Percentiles rank a stretch among this genome's conserved stretches.
Evolutionary conservation across 306 rosid genomes (phyloP).

Genomic region (Datisca glomerata): DNA sequence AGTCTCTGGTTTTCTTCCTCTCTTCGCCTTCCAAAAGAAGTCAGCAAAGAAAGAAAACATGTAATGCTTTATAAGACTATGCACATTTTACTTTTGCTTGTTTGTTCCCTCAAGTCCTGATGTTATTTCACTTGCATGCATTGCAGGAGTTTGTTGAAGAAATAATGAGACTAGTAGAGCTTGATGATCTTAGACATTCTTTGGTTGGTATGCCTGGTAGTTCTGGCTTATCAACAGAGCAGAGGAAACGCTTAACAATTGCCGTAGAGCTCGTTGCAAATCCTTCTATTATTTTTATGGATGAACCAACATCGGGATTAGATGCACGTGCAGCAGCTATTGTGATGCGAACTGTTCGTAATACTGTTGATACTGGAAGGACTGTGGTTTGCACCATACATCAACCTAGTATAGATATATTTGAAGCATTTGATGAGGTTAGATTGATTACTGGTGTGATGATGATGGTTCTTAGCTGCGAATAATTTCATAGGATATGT

Average conservation of each 20-base stretch:
- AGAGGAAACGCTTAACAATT: slow-evolving; percentile 76
- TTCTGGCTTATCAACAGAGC: slow-evolving; percentile 85
- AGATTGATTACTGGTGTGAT: background rate
- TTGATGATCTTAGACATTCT: slow-evolving; percentile 53
- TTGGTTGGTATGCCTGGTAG: slow-evolving; percentile 87
- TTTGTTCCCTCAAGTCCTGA: slow-evolving; percentile 1
- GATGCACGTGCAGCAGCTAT: slow-evolving; percentile 95
- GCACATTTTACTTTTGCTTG: slow-evolving; percentile 2
- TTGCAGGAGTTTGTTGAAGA: slow-evolving; percentile 78
- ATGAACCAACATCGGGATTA: slow-evolving; percentile 91
- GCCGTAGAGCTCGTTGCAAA: slow-evolving; percentile 95
- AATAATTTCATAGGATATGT: background rate
- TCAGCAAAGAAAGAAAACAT: slow-evolving; percentile 36
- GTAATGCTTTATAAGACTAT: slow-evolving; percentile 21
- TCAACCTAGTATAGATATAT: slow-evolving; percentile 83
- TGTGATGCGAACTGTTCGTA: slow-evolving; percentile 83
- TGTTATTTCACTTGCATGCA: slow-evolving; percentile 7
- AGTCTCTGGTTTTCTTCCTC: slow-evolving; percentile 72
- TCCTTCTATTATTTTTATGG: slow-evolving; percentile 92
- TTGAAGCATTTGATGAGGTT: slow-evolving; percentile 93
- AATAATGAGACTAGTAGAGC: slow-evolving; percentile 80
- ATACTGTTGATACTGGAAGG: slow-evolving; percentile 90
- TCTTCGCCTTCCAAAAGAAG: slow-evolving; percentile 80
- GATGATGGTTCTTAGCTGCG: too few species aligned
- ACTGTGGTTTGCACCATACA: slow-evolving; percentile 91